Evolutionary conservation across 306 rosid species (phyloP).

Genomic region (Sesbania bispinosa): DNA sequence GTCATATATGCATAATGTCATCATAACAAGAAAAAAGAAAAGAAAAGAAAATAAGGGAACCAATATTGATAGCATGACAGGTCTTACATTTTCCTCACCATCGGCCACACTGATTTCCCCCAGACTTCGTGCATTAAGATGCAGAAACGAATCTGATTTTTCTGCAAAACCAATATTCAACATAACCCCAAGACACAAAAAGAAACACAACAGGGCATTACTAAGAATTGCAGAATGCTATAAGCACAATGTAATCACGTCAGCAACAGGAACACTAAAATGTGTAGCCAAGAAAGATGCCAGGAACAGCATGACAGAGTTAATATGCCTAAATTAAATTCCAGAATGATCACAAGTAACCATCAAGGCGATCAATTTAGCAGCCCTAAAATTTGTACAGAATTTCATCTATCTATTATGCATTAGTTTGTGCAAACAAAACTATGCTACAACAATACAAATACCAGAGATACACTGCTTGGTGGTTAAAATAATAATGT

Average conservation of each 20-base stretch:
- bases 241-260: not conserved
- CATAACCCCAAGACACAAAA: conserved; percentile 20
- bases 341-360: not conserved
- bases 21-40: not conserved
- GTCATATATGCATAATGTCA: not conserved
- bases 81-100: conserved; percentile 64
- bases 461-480: not conserved
- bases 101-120: conserved; percentile 30
- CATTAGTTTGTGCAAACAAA: not conserved
- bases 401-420: not conserved
- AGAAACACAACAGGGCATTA: not conserved
- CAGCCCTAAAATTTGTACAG: not conserved
- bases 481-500: not conserved
- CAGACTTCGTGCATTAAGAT: conserved; percentile 17
- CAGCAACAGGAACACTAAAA: not conserved
- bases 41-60: not conserved
- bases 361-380: not conserved
- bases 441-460: not conserved
- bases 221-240: not conserved
- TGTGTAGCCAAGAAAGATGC: not conserved
- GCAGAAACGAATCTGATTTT: conserved; percentile 3
- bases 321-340: not conserved
- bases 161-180: conserved; percentile 40
- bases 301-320: not conserved
- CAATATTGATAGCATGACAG: not conserved